phyloP scores from a whole-genome alignment of 1,284 basidiomycete species.

The Hemileia vastatrix region DNA sequence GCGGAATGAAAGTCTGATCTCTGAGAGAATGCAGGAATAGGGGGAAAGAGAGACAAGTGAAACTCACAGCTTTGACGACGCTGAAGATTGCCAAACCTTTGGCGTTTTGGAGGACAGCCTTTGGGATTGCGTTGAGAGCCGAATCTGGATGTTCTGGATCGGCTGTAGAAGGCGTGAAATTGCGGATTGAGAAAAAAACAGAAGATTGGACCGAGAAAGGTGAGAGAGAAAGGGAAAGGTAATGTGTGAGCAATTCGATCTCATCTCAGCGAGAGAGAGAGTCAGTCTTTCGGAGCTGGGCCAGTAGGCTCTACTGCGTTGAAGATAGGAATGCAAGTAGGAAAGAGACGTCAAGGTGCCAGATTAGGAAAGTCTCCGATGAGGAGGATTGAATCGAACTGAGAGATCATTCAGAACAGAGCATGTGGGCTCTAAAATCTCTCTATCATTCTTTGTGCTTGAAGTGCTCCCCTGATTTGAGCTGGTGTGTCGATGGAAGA shows the following conservation, averaged over 20 bases:
- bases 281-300: neutral
- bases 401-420: too few relatives aligned
- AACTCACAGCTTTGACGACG: conserved; percentile 55
- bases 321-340: too few relatives aligned
- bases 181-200: conserved; percentile 2
- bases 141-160: conserved; percentile 78
- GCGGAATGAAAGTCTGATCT: neutral
- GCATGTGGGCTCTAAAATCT: too few relatives aligned
- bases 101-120: conserved; percentile 80
- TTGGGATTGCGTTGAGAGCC: conserved; percentile 88
- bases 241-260: conserved; percentile 1
- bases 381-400: too few relatives aligned
- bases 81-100: conserved; percentile 87
- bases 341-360: too few relatives aligned
- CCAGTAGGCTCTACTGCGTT: neutral
- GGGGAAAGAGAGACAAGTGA: neutral
- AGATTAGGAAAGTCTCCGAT: too few relatives aligned
- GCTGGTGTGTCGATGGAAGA: too few relatives aligned
- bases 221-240: neutral
- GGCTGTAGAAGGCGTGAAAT: conserved; percentile 51
- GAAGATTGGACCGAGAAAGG: neutral
- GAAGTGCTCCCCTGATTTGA: too few relatives aligned
- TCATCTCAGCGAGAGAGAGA: neutral
- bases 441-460: too few relatives aligned
- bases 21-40: neutral